Percentiles rank a stretch among this genome's conserved stretches.
phyloP scores from a whole-genome alignment of 805 yeast genomes.

The Ascoidea tarda region DNA sequence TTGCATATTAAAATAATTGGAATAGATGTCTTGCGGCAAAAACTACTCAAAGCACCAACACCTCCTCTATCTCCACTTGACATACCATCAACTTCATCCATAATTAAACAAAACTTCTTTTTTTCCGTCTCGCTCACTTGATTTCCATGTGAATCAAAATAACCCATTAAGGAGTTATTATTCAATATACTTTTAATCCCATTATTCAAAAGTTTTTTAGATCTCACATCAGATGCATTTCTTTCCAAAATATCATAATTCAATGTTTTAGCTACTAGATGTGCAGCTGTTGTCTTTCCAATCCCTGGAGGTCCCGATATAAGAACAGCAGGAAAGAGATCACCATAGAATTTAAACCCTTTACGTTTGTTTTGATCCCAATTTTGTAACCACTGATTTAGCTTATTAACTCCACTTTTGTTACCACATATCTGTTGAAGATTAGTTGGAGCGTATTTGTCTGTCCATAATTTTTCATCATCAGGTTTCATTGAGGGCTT shows the following conservation, averaged over 20 bases:
- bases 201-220: constrained; percentile 59
- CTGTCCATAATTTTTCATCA: constrained; percentile 78
- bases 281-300: constrained; percentile 77
- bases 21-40: constrained; percentile 72
- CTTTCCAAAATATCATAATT: constrained; percentile 68
- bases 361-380: constrained; percentile 48
- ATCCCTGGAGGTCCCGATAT: constrained; percentile 83
- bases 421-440: constrained; percentile 82
- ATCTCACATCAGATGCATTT: constrained; percentile 83
- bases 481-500: constrained; percentile 26
- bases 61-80: constrained; percentile 99
- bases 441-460: constrained; percentile 75
- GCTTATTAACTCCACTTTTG: constrained; percentile 53
- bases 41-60: constrained; percentile 82
- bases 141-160: constrained; percentile 30
- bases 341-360: constrained; percentile 46
- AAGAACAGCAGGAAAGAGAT: constrained; percentile 67
- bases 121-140: constrained; percentile 17
- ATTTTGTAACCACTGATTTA: constrained; percentile 58
- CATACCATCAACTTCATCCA: constrained; percentile 99
- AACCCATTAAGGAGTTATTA: constrained; percentile 78
- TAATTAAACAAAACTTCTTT: constrained; percentile 63
- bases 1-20: constrained; percentile 92
- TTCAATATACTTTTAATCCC: constrained; percentile 58
- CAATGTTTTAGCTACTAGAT: constrained; percentile 49